These are phyloP conservation scores for Trifolium subterraneum DNA, from an alignment of 306 rosid genomes.

Conservation along the genomic window DNA sequence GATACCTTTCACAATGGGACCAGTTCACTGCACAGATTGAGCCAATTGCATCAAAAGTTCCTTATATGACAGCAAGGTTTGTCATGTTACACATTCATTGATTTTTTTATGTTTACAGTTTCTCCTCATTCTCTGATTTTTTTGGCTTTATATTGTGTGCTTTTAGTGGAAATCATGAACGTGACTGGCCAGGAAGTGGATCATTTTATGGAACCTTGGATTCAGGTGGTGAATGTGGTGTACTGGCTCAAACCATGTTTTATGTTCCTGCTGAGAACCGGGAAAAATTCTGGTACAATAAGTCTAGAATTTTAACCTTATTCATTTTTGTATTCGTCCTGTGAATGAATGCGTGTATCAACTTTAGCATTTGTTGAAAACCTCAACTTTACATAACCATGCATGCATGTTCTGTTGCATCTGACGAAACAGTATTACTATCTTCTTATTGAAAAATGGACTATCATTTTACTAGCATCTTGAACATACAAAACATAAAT, in stretches of 20 bases:
- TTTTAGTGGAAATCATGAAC: conserved; percentile 93
- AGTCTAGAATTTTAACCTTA: conserved; percentile 10
- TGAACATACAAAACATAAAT: neutral
- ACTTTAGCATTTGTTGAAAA: conserved; percentile 25
- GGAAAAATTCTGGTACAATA: conserved; percentile 77
- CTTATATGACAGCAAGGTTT: conserved; percentile 94
- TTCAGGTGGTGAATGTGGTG: conserved; percentile 99
- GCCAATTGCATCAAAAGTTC: conserved; percentile 91
- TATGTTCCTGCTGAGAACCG: conserved; percentile 91
- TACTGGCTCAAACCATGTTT: conserved; percentile 81
- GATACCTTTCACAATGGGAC: conserved; percentile 97
- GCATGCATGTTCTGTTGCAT: conserved; percentile 15
- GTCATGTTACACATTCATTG: conserved; percentile 8
- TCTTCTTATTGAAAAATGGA: neutral
- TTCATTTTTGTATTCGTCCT: neutral
- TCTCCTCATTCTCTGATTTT: conserved; percentile 37
- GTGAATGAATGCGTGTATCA: conserved; percentile 14
- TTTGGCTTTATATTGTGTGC: conserved; percentile 30
- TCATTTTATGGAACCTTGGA: conserved; percentile 82
- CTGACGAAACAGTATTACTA: conserved; percentile 1
- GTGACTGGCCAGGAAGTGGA: conserved; percentile 93
- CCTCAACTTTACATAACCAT: conserved; percentile 30
- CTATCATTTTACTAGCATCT: no score
- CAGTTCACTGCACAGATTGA: conserved; percentile 90
- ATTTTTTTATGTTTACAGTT: conserved; percentile 2